phyloP scores from a whole-genome alignment of 768 basidiomycete species.

The Lentinus brumalis region DNA sequence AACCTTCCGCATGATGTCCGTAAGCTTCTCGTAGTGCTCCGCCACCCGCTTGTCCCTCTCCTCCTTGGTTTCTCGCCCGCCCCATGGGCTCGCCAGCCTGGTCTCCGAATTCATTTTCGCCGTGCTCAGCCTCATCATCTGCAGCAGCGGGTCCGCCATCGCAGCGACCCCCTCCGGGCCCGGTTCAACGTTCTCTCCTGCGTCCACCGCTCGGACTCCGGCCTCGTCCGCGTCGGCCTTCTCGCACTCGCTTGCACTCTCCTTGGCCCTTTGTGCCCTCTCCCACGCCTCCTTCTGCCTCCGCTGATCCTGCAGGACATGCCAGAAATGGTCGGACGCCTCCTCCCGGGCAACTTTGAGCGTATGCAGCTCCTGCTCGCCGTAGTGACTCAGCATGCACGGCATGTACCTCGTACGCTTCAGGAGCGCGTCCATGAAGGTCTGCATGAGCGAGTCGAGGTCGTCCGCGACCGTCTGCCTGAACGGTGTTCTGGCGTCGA shows the following conservation, averaged over 20 bases:
- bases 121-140: background rate
- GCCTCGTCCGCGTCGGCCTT: background rate
- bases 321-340: background rate
- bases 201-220: background rate
- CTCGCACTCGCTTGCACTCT: background rate
- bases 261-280: background rate
- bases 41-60: background rate
- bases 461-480: constrained; percentile 9
- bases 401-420: background rate
- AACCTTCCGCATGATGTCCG: background rate
- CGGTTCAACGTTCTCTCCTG: no score
- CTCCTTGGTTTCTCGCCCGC: background rate
- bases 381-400: background rate
- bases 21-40: constrained; percentile 9
- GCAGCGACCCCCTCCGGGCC: background rate
- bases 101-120: background rate
- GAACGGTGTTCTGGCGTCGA: background rate
- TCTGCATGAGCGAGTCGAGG: constrained; percentile 14
- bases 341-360: background rate
- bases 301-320: background rate
- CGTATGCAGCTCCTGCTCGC: background rate
- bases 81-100: background rate
- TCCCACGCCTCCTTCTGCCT: background rate
- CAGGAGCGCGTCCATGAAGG: constrained; percentile 4
- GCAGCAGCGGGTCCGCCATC: background rate